Conservation (phyloP, 1,284 basidiomycete species). For the Flammula alnicola region DNA sequence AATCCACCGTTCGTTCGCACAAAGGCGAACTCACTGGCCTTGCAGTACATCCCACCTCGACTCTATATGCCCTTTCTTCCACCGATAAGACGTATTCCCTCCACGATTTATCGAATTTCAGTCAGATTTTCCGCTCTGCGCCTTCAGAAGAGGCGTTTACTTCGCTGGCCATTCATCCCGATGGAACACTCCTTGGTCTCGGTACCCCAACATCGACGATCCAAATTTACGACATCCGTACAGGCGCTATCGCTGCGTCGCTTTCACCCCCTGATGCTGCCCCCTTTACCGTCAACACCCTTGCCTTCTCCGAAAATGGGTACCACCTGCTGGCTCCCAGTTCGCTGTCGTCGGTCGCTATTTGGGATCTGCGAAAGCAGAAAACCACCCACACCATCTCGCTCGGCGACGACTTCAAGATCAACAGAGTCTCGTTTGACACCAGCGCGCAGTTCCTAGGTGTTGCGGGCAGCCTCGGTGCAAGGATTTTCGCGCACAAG, state of each 20-base stretch:
- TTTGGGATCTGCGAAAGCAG: slow-evolving; percentile 96
- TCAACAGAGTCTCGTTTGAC: slow-evolving; percentile 87
- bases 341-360: slow-evolving; percentile 76
- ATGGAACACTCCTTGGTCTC: slow-evolving; percentile 85
- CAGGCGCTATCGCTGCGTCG: slow-evolving; percentile 79
- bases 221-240: slow-evolving; percentile 89
- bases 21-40: slow-evolving; percentile 90
- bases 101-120: slow-evolving; percentile 79
- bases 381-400: slow-evolving; percentile 67
- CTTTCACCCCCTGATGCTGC: slow-evolving; percentile 67
- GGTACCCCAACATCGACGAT: slow-evolving; percentile 88
- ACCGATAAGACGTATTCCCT: slow-evolving; percentile 91
- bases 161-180: slow-evolving; percentile 87
- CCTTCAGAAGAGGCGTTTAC: slow-evolving; percentile 78
- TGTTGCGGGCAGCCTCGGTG: slow-evolving; percentile 81
- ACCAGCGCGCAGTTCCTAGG: slow-evolving; percentile 86
- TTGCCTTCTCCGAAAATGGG: slow-evolving; percentile 96
- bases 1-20: slow-evolving; percentile 78
- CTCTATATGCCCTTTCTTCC: slow-evolving; percentile 78
- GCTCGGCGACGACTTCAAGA: slow-evolving; percentile 75
- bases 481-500: slow-evolving; percentile 89
- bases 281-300: slow-evolving; percentile 78
- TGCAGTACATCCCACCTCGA: slow-evolving; percentile 85
- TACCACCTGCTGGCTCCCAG: slow-evolving; percentile 91
- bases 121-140: slow-evolving; percentile 71